Conservation (phyloP, 192 early-diverging fungal species). For the Piromyces sp. region DNA sequence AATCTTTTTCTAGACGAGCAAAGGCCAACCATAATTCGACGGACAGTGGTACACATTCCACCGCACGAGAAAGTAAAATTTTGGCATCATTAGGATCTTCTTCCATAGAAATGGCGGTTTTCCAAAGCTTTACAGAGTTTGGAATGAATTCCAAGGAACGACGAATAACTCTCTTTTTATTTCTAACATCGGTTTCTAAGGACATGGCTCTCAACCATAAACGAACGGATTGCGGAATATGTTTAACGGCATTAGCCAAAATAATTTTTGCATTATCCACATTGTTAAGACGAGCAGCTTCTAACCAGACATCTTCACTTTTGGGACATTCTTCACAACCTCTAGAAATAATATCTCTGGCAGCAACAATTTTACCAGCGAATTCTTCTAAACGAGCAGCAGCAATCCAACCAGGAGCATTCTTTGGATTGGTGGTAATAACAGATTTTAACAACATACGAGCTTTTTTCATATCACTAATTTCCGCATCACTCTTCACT, state of each 20-base stretch:
- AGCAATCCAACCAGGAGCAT: conserved; percentile 96
- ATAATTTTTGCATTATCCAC: conserved; percentile 71
- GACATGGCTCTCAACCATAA: conserved; percentile 80
- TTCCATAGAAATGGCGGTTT: conserved; percentile 75
- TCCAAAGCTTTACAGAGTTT: conserved; percentile 82
- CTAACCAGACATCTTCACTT: conserved; percentile 93
- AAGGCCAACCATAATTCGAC: conserved; percentile 92
- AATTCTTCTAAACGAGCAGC: conserved; percentile 91
- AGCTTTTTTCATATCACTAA: conserved; percentile 77
- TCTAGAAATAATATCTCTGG: conserved; percentile 68
- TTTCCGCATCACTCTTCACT: conserved; percentile 63
- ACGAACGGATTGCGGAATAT: conserved; percentile 78
- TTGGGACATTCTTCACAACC: conserved; percentile 89
- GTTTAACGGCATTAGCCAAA: conserved; percentile 73
- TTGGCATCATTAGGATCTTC: conserved; percentile 81
- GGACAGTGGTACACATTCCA: conserved; percentile 77
- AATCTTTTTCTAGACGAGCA: conserved; percentile 65
- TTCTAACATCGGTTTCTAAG: conserved; percentile 58
- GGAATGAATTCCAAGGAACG: conserved; percentile 87
- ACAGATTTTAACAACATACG: conserved; percentile 75
- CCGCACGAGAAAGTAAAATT: conserved; percentile 77
- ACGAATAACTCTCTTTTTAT: conserved; percentile 66
- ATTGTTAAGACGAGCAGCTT: conserved; percentile 77
- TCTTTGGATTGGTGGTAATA: conserved; percentile 82
- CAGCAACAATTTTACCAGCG: conserved; percentile 63